Base-by-base conservation (phyloP, 2,329 filamentous ascomycete species). In the Exophiala viscosa region DNA sequence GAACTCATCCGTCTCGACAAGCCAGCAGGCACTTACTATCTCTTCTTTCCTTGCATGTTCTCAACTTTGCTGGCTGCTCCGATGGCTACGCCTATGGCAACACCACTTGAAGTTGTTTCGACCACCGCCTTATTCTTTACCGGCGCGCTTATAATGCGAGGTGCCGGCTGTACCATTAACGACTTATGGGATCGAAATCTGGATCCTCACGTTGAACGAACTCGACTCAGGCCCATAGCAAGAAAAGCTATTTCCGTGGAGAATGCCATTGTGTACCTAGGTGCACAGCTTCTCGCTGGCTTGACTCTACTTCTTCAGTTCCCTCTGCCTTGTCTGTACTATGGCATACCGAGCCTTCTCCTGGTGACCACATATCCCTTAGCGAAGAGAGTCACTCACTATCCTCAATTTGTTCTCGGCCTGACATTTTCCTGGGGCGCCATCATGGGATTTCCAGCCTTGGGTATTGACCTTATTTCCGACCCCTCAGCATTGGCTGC, bases 141-240 rank as follows among this genome's bases (percentile, higher is more conserved):
- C 11, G 69, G 71, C 36, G 74, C 73, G 13, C 62, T 80, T 57
- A 69, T 81, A 46, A 72, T 80, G 67, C 72, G 78, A 46, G 73
- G 76, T 20, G 73, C 73, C 15, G 70, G 75, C 3, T 82, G 79
- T 61, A 72, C 77, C 0, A 81, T 80, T 67, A 82, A 83, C 61
- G 79, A 82, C 60, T 71, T 75, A 32, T 73, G 77, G 65, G 80
- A 83, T 59, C 72, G 74, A 43, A 75, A 78, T 40, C 67, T 80
- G 46, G 80, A 83, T 59, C 74, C 76, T 3, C 68, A 75, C 54
- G 77, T 79, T 8, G 70, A 70, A 57, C 73, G 79, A 35, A 79
- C 75, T 36, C 73, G 73, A 32, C 71, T 76, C 55, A 71, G 79
- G 14, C 78, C 78, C 1, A 75, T 79, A 57, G 76, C 77, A 10